phyloP scores from a whole-genome alignment of 192 early-diverging fungal genomes.

The Mycoemilia scoparia region DNA sequence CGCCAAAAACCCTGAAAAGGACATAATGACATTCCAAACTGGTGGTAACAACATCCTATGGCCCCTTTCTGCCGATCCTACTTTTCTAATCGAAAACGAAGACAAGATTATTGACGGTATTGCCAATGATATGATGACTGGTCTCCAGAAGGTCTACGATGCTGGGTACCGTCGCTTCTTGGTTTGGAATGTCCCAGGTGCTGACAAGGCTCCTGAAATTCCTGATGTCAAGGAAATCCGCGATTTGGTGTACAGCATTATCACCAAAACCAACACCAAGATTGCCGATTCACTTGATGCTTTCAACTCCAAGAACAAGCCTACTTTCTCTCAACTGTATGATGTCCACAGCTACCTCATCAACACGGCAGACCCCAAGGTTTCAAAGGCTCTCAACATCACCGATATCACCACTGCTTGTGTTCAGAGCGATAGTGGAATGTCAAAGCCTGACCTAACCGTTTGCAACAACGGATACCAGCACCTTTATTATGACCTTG shows the following conservation, averaged over 20 bases:
- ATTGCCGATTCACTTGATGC: slow-evolving; percentile 4
- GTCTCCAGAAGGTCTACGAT: slow-evolving; percentile 4
- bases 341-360: slow-evolving; percentile 12
- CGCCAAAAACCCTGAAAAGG: slow-evolving; percentile 17
- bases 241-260: slow-evolving; percentile 3
- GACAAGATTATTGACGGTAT: slow-evolving; percentile 9
- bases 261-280: slow-evolving; percentile 9
- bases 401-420: slow-evolving; percentile 15
- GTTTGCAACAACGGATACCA: slow-evolving; percentile 20
- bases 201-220: slow-evolving; percentile 12
- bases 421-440: slow-evolving; percentile 4
- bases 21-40: slow-evolving; percentile 17
- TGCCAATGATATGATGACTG: slow-evolving; percentile 12
- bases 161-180: slow-evolving; percentile 24
- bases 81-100: too few species aligned
- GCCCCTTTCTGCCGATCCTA: too few species aligned
- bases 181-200: slow-evolving; percentile 21
- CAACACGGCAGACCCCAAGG: slow-evolving; percentile 7
- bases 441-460: too few species aligned
- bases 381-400: slow-evolving; percentile 8
- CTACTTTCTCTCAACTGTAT: slow-evolving; percentile 8
- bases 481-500: slow-evolving; percentile 18
- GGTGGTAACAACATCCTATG: slow-evolving; percentile 22
- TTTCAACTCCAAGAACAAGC: slow-evolving; percentile 1
- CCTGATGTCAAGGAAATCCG: too few species aligned